These are phyloP conservation scores for Pythium utonaiense DNA, from an alignment of 352 stramenopile species.

Conservation along the genomic window DNA sequence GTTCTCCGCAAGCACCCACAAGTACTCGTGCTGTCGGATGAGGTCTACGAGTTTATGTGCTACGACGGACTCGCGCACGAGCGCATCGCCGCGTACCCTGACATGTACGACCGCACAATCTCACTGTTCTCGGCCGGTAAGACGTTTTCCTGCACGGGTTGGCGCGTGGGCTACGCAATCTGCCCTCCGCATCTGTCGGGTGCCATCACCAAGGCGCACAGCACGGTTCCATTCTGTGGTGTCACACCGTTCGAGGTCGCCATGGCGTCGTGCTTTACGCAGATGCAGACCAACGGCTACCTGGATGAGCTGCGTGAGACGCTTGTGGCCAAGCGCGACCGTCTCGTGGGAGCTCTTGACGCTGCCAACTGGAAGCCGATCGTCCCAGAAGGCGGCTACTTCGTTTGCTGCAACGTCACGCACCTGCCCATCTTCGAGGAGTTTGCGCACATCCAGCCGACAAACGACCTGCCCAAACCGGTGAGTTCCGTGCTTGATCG, in stretches of 20 bases:
- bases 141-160: conserved; percentile 93
- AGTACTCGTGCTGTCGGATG: conserved; percentile 94
- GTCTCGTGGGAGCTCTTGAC: conserved; percentile 80
- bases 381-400: conserved; percentile 93
- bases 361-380: conserved; percentile 86
- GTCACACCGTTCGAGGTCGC: conserved; percentile 94
- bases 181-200: conserved; percentile 46
- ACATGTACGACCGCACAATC: conserved; percentile 87
- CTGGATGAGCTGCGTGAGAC: conserved; percentile 65
- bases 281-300: conserved; percentile 88
- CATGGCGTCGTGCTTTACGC: conserved; percentile 83
- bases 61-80: conserved; percentile 75
- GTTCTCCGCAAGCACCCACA: conserved; percentile 85
- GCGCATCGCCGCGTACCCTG: conserved; percentile 70
- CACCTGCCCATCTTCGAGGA: conserved; percentile 68
- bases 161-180: conserved; percentile 87
- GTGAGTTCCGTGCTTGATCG: conserved; percentile 24
- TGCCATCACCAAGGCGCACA: conserved; percentile 78
- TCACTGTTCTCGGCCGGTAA: conserved; percentile 93
- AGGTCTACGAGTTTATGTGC: conserved; percentile 99
- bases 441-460: conserved; percentile 54
- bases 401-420: conserved; percentile 89
- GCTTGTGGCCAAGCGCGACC: conserved; percentile 74
- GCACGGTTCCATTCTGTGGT: conserved; percentile 91
- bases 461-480: conserved; percentile 46